A percentile compares a stretch with the other conserved stretches of the same genome.
Evolutionary conservation across 2,329 filamentous ascomycete genomes (phyloP).

Genomic region (Hansfordia pulvinata): DNA sequence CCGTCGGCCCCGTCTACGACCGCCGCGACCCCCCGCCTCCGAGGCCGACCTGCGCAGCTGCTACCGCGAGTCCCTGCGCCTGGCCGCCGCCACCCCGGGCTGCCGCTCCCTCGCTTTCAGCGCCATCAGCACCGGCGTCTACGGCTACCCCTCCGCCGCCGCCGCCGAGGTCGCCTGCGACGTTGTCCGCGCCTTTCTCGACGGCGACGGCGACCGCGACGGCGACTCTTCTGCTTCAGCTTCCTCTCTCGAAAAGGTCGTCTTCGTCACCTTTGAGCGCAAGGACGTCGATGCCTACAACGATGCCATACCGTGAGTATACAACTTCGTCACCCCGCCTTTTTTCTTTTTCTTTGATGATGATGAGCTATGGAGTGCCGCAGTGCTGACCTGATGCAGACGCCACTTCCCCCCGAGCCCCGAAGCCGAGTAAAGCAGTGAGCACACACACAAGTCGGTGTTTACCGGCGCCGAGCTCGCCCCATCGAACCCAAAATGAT

Average conservation of each 20-base stretch:
- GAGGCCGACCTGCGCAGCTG: conserved; percentile 40
- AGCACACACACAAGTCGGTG: too few species aligned
- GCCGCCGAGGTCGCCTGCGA: conserved; percentile 62
- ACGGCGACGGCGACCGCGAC: conserved; percentile 26
- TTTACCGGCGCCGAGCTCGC: too few species aligned
- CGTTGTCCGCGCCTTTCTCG: conserved; percentile 41
- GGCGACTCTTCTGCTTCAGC: too few species aligned
- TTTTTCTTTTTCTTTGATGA: conserved; percentile 1
- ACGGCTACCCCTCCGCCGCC: conserved; percentile 65
- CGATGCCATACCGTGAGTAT: conserved; percentile 59
- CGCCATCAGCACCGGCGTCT: conserved; percentile 77
- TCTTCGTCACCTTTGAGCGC: conserved; percentile 73
- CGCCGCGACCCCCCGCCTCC: conserved; percentile 21
- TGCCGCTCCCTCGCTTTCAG: conserved; percentile 69
- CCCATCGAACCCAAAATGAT: too few species aligned
- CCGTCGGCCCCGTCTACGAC: conserved; percentile 73
- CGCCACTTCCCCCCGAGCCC: conserved; percentile 12
- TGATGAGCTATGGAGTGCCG: too few species aligned
- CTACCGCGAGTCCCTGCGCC: conserved; percentile 57
- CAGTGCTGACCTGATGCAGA: too few species aligned
- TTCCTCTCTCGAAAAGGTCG: conserved; percentile 61
- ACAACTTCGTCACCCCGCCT: too few species aligned
- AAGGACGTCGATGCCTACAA: conserved; percentile 71
- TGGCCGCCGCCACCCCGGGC: conserved; percentile 55
- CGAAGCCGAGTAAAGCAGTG: too few species aligned